These are phyloP conservation scores for Colletotrichum graminicola DNA, from an alignment of 2,329 filamentous ascomycete genomes.

Conservation along the genomic window DNA sequence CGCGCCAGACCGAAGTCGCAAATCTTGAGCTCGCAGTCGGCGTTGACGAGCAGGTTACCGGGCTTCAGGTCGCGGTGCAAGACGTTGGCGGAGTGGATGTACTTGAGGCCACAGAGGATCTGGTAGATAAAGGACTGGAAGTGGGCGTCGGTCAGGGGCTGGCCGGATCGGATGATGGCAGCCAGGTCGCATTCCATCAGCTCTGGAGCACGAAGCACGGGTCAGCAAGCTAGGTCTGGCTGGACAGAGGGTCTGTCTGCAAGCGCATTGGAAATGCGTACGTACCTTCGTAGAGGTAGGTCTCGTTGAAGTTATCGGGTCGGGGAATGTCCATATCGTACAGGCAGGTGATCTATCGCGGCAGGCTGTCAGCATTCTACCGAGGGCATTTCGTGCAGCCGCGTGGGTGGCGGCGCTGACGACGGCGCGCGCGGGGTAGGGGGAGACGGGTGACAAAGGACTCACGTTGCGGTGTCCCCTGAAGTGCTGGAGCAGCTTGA, in stretches of 20 bases:
- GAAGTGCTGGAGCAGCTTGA: constrained; percentile 99
- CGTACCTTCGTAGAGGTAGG: constrained; percentile 96
- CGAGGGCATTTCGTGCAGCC: constrained; percentile 34
- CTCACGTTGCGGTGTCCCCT: constrained; percentile 87
- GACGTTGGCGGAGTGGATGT: constrained; percentile 98
- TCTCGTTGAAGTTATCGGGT: constrained; percentile 98
- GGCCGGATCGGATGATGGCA: constrained; percentile 96
- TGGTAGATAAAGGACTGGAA: constrained; percentile 99
- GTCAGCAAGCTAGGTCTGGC: constrained; percentile 23
- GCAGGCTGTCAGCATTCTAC: constrained; percentile 18
- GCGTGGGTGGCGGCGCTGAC: constrained; percentile 18
- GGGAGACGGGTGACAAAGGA: constrained; percentile 39
- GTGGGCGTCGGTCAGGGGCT: constrained; percentile 96
- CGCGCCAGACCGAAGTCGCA: constrained; percentile 97
- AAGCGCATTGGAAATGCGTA: constrained; percentile 56
- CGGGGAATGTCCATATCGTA: constrained; percentile 99
- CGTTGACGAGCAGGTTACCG: constrained; percentile 96
- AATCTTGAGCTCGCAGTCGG: constrained; percentile 99
- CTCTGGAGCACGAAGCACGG: constrained; percentile 67
- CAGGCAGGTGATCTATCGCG: constrained; percentile 88
- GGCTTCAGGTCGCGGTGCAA: constrained; percentile 97
- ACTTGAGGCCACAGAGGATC: constrained; percentile 98
- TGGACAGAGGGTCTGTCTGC: constrained; percentile 5
- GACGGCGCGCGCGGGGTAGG: background rate
- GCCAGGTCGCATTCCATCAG: constrained; percentile 99